Percentiles rank a stretch among this genome's conserved stretches.
Evolutionary conservation across 2,329 filamentous ascomycete species (phyloP).

Genomic region (Mycosphaerelloides madeirae): DNA sequence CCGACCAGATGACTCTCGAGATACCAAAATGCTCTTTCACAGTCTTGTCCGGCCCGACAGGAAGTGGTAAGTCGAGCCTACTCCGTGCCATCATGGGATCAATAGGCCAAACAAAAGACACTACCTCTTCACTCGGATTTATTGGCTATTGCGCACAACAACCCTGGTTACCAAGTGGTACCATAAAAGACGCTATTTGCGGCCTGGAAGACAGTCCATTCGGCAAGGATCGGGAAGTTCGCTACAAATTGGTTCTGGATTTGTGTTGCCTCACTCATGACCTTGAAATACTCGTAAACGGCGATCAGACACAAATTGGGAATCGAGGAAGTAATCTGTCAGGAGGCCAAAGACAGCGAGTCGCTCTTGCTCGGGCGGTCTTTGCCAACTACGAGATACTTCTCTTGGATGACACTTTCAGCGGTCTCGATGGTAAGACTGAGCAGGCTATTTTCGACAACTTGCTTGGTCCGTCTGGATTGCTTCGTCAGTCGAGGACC

Average conservation of each 20-base stretch:
- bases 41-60: not conserved
- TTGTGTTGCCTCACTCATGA: not conserved
- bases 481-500: conserved; percentile 10
- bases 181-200: not conserved
- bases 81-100: not conserved
- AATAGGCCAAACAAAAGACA: not conserved
- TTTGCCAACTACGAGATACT: conserved; percentile 30
- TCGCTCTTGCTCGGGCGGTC: conserved; percentile 33
- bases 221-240: not conserved
- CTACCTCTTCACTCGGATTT: not conserved
- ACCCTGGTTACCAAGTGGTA: not conserved
- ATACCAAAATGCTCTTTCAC: not conserved
- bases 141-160: not conserved
- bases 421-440: conserved; percentile 31
- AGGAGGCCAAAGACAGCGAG: conserved; percentile 31
- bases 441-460: conserved; percentile 31
- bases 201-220: not conserved
- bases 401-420: conserved; percentile 35
- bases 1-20: no score
- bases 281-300: not conserved
- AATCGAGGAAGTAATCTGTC: conserved; percentile 26
- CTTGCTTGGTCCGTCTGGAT: conserved; percentile 12
- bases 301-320: conserved; percentile 31
- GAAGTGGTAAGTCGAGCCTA: not conserved
- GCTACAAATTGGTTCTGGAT: not conserved